Evolutionary conservation across 768 basidiomycete genomes (phyloP).

Genomic region (Amanita inopinata): DNA sequence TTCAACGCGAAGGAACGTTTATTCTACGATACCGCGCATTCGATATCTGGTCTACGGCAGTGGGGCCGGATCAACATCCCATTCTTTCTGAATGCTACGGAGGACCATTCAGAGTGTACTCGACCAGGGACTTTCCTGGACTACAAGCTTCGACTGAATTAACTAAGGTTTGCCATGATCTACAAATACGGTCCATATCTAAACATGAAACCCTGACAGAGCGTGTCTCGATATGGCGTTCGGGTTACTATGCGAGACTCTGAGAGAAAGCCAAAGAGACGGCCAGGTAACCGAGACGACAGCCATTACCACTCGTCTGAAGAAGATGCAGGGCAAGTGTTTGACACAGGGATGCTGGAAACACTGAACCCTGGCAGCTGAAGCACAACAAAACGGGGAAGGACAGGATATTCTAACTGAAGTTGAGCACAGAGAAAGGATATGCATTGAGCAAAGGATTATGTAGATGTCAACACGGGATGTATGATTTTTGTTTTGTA

Average conservation of each 20-base stretch:
- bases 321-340: constrained; percentile 2
- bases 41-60: constrained; percentile 38
- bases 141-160: constrained; percentile 58
- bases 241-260: constrained; percentile 32
- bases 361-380: no score
- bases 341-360: not conserved
- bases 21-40: constrained; percentile 65
- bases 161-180: constrained; percentile 40
- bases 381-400: no score
- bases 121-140: constrained; percentile 69
- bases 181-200: not conserved
- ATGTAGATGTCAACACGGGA: no score
- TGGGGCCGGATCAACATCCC: constrained; percentile 21
- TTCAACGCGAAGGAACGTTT: constrained; percentile 56
- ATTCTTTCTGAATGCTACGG: constrained; percentile 60
- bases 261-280: constrained; percentile 29
- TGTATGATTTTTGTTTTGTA: no score
- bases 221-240: constrained; percentile 28
- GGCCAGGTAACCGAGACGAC: constrained; percentile 9
- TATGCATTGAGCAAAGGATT: no score
- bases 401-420: no score
- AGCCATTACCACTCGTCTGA: constrained; percentile 7
- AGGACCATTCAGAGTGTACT: constrained; percentile 58
- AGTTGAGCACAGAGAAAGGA: no score
- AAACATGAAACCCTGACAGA: constrained; percentile 13